These are phyloP conservation scores for Aspergillus nomiae DNA, from an alignment of 2,329 filamentous ascomycete species.

Conservation along the genomic window DNA sequence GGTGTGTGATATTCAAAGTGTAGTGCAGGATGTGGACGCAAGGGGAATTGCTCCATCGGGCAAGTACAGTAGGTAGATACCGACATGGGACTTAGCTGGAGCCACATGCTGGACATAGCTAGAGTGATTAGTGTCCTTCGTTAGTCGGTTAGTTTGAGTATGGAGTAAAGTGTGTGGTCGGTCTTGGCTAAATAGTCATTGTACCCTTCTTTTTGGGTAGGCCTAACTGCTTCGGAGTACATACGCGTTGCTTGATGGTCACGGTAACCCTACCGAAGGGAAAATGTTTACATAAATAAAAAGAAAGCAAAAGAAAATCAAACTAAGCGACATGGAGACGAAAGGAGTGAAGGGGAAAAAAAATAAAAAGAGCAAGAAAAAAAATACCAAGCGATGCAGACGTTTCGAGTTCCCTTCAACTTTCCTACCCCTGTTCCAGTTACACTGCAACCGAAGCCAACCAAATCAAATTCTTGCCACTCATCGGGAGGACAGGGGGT, in stretches of 20 bases:
- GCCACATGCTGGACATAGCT: slow-evolving; percentile 21
- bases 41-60: slow-evolving; percentile 21
- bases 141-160: neutral
- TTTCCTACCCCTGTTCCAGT: slow-evolving; percentile 16
- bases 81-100: neutral
- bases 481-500: neutral
- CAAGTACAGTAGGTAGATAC: neutral
- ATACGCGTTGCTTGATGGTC: neutral
- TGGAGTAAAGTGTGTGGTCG: neutral
- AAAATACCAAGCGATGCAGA: neutral
- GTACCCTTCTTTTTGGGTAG: neutral
- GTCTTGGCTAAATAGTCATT: neutral
- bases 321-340: too few relatives aligned
- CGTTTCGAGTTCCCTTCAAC: slow-evolving; percentile 5
- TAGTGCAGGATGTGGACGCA: slow-evolving; percentile 21
- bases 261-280: neutral
- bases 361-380: neutral
- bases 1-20: neutral
- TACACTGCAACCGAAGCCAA: neutral
- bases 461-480: slow-evolving; percentile 6
- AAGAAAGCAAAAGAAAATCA: neutral
- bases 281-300: neutral
- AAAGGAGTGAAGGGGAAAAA: neutral
- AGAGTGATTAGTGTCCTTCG: slow-evolving; percentile 2
- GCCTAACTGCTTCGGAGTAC: neutral